phyloP scores from a whole-genome alignment of 257 asterid genomes.

The Oldenlandia corymbosa region DNA sequence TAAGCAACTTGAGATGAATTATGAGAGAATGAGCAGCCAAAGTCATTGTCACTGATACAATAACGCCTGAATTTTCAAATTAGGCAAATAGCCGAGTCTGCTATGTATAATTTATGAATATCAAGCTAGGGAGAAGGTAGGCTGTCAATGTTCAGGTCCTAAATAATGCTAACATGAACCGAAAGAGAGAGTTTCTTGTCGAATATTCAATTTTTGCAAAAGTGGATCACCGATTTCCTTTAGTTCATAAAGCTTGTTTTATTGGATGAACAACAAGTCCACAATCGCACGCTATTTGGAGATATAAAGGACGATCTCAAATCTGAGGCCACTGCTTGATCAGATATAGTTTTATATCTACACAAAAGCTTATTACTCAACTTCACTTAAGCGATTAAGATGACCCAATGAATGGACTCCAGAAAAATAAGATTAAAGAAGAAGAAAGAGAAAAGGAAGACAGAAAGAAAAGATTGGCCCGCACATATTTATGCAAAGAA shows the following conservation, averaged over 20 bases:
- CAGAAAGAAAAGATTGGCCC: background rate
- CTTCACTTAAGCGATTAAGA: background rate
- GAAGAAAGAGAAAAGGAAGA: background rate
- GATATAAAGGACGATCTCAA: background rate
- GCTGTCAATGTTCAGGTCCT: background rate
- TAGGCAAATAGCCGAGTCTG: background rate
- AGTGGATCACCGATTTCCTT: background rate
- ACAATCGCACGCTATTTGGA: too few species aligned
- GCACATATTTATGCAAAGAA: too few species aligned
- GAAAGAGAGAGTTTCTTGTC: background rate
- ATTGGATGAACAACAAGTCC: background rate
- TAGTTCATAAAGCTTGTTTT: background rate
- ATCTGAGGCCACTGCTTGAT: background rate
- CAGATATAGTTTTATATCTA: background rate
- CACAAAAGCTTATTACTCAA: background rate
- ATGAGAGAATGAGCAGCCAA: background rate
- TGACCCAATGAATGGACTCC: background rate
- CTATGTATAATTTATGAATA: background rate
- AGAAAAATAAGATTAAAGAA: background rate
- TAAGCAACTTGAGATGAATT: background rate
- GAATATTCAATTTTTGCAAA: background rate
- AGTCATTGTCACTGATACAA: background rate
- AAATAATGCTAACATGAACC: too few species aligned
- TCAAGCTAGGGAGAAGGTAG: background rate
- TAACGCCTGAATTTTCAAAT: background rate